Evolutionary conservation across 2,329 filamentous ascomycete species (phyloP).

Genomic region (Colletotrichum salicis): DNA sequence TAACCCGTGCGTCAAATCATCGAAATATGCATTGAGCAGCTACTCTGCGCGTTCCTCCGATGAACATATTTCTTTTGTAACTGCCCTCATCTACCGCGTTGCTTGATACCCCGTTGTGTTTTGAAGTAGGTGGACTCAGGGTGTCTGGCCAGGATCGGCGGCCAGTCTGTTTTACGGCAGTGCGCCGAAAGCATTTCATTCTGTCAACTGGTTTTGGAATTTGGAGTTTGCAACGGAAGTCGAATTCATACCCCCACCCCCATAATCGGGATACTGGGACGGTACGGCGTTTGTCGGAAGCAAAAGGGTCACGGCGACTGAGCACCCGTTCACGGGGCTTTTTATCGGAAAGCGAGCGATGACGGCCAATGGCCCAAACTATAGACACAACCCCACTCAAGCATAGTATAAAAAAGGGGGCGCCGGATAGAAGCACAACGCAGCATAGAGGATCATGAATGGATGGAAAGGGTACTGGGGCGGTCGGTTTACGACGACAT

Average conservation of each 20-base stretch:
- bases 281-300: conserved; percentile 31
- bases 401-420: conserved; percentile 35
- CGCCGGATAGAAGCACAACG: conserved; percentile 31
- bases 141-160: conserved; percentile 33
- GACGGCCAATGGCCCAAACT: conserved; percentile 28
- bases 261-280: conserved; percentile 1
- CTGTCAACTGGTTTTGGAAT: conserved; percentile 7
- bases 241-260: conserved; percentile 8
- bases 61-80: conserved; percentile 39
- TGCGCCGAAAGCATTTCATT: conserved; percentile 29
- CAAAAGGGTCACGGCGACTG: conserved; percentile 29
- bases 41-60: conserved; percentile 21
- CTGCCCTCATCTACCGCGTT: conserved; percentile 39
- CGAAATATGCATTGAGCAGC: conserved; percentile 22
- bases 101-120: conserved; percentile 44
- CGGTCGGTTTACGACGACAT: conserved; percentile 28
- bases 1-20: conserved; percentile 35
- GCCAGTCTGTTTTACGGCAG: conserved; percentile 26
- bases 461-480: conserved; percentile 19
- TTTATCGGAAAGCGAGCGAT: conserved; percentile 33
- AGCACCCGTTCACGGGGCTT: conserved; percentile 13
- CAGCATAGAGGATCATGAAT: conserved; percentile 36
- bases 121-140: conserved; percentile 32
- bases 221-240: conserved; percentile 11
- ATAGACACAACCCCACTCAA: conserved; percentile 37